Evolutionary conservation across 78 protist genomes (phyloP).

Genomic region (Dictyostelium brefeldianum): DNA sequence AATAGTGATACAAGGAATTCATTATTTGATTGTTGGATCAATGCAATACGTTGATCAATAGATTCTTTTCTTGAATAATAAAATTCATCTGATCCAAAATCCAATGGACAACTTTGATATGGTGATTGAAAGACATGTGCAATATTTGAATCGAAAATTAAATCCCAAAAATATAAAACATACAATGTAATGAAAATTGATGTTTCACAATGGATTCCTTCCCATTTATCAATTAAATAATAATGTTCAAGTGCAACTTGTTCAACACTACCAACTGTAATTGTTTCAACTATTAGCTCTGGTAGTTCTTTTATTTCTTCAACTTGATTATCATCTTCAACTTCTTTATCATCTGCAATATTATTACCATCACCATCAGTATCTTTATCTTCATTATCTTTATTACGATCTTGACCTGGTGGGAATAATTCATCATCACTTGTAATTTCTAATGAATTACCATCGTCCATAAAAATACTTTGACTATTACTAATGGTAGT

Average conservation of each 20-base stretch:
- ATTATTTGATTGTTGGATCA: neutral
- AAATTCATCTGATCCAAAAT: slow-evolving; percentile 54
- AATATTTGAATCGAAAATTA: slow-evolving; percentile 20
- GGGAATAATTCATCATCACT: slow-evolving; percentile 21
- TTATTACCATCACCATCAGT: neutral
- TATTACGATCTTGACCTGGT: neutral
- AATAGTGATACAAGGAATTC: neutral
- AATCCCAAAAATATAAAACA: slow-evolving; percentile 61
- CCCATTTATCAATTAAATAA: neutral
- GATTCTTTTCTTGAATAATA: slow-evolving; percentile 23
- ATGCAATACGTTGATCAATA: neutral
- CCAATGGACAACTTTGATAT: slow-evolving; percentile 59
- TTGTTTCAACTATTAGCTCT: neutral
- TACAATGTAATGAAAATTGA: slow-evolving; percentile 5
- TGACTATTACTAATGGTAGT: neutral
- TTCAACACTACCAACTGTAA: slow-evolving; percentile 11
- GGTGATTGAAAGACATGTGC: slow-evolving; percentile 72
- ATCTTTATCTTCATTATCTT: neutral
- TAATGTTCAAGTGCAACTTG: slow-evolving; percentile 31
- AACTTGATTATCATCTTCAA: neutral
- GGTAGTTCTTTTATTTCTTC: neutral
- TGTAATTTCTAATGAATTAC: neutral
- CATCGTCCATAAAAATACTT: neutral
- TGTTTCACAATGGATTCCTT: slow-evolving; percentile 67
- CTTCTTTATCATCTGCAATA: neutral